Evolutionary conservation across 23 red algal genomes (phyloP), one percentile per base, ranked within the genome.

Genomic region (Agarophyton chilense): DNA sequence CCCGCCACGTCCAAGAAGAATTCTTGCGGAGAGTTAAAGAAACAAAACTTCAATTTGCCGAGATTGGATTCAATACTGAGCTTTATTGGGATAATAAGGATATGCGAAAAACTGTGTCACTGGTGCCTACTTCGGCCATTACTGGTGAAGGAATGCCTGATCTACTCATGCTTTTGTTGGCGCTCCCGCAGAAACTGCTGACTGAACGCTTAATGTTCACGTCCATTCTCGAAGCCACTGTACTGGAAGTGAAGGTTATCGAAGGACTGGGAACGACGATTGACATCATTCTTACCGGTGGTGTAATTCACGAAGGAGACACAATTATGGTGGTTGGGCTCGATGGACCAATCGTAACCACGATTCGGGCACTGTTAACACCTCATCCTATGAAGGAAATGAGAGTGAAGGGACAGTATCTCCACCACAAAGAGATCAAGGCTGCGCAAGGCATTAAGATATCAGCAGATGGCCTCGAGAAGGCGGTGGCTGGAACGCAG

Each of bases 351-450:
- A 96, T 99, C 28, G 93, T 96, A n/a, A 92, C 93, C 0, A 91
- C 93, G 47, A 87, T 99, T 65, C 97, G 97, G 7, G 97, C 93
- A 9, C 83, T 99, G 22, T 79, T 99, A 55, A 96, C 97, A 68
- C 97, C 97, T 4, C 97, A 99, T 77, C 97, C 97, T 19, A 99
- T 99, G 97, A 96, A 96, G 70, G 97, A 99, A 76, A 85, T 99
- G 91, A 85, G 97, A 36, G 97, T 99, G 17, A 95, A 96, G 46
- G 97, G 97, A 24, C 97, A 99, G 78, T 99, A 96, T 41, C 78
- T 99, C 5, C 97, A 96, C 67, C 97, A 96, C 61, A 96, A 96
- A 42, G 42, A 89, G 43, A 93, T 99, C 38, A 75, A 92, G 53
- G 97, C 97, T 8, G 97, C 97, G n/a, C 93, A 96, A 51, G 97